Evolutionary conservation across 768 basidiomycete species (phyloP).

Genomic region (Tubosaeta sp.): DNA sequence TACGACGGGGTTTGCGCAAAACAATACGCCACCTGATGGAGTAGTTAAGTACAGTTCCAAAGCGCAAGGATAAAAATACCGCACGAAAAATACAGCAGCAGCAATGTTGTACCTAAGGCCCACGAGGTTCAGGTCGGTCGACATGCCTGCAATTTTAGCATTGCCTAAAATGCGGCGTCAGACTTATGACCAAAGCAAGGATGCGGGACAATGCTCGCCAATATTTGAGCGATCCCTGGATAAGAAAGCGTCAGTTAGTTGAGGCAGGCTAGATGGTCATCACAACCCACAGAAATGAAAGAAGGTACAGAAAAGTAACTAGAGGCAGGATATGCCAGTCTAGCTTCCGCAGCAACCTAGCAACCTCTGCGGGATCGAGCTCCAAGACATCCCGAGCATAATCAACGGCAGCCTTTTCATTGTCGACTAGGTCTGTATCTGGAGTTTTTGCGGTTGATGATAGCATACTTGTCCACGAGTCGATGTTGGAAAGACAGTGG

Average conservation of each 20-base stretch:
- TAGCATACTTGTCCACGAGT: slow-evolving; percentile 8
- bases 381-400: slow-evolving; percentile 1
- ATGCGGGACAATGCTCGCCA: slow-evolving; percentile 26
- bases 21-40: slow-evolving; percentile 32
- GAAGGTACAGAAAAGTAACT: slow-evolving; percentile 41
- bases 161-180: slow-evolving; percentile 29
- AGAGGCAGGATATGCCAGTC: slow-evolving; percentile 44
- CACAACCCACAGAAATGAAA: slow-evolving; percentile 42
- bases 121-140: slow-evolving; percentile 31
- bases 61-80: slow-evolving; percentile 1
- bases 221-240: slow-evolving; percentile 43
- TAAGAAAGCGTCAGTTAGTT: background rate
- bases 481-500: background rate
- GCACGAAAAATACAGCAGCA: slow-evolving; percentile 37
- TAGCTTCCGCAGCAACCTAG: slow-evolving; percentile 37
- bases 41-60: background rate
- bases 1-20: slow-evolving; percentile 38
- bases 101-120: slow-evolving; percentile 35
- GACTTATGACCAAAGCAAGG: background rate
- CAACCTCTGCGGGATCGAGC: slow-evolving; percentile 17
- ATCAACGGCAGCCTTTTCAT: slow-evolving; percentile 10
- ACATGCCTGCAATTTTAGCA: slow-evolving; percentile 44
- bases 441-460: slow-evolving; percentile 9
- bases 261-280: background rate
- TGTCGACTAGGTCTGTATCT: slow-evolving; percentile 2